These are phyloP conservation scores for Penicillium goetzii DNA, from an alignment of 495 filamentous ascomycete species.

Conservation along the genomic window DNA sequence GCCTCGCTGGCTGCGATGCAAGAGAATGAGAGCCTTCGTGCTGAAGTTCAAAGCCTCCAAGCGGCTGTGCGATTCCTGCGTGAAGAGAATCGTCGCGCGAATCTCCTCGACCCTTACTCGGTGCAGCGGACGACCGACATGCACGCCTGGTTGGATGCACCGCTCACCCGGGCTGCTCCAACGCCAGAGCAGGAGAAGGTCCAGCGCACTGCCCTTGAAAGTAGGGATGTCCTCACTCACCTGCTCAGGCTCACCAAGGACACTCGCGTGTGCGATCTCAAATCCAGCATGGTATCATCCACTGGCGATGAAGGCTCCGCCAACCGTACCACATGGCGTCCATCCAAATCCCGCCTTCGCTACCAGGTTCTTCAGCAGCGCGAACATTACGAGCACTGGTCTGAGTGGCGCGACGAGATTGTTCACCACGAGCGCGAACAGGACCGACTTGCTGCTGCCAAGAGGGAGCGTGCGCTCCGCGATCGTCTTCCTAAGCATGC, in stretches of 20 bases:
- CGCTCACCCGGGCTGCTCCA: constrained; percentile 53
- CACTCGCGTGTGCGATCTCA: constrained; percentile 60
- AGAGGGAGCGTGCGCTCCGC: constrained; percentile 39
- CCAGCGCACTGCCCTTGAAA: constrained; percentile 65
- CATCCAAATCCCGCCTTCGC: constrained; percentile 57
- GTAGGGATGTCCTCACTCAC: constrained; percentile 69
- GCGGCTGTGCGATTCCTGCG: constrained; percentile 77
- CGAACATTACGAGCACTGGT: constrained; percentile 64
- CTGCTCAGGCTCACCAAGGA: constrained; percentile 68
- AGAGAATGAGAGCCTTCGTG: constrained; percentile 73
- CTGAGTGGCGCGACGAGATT: constrained; percentile 62
- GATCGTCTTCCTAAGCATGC: constrained; percentile 34
- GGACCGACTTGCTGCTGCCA: constrained; percentile 43
- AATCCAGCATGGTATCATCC: constrained; percentile 42
- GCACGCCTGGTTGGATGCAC: constrained; percentile 65
- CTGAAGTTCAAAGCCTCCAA: constrained; percentile 71
- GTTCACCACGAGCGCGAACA: constrained; percentile 50
- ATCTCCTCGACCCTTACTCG: constrained; percentile 61
- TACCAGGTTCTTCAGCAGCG: constrained; percentile 63
- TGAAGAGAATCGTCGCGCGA: constrained; percentile 72
- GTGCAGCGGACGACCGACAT: constrained; percentile 56
- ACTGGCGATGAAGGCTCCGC: constrained; percentile 30
- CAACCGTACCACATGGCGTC: constrained; percentile 64
- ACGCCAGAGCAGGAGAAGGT: constrained; percentile 58
- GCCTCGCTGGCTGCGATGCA: constrained; percentile 62